Conservation (phyloP, 225 moss, liverwort and hornwort genomes). For the Rhytidiadelphus loreus region DNA sequence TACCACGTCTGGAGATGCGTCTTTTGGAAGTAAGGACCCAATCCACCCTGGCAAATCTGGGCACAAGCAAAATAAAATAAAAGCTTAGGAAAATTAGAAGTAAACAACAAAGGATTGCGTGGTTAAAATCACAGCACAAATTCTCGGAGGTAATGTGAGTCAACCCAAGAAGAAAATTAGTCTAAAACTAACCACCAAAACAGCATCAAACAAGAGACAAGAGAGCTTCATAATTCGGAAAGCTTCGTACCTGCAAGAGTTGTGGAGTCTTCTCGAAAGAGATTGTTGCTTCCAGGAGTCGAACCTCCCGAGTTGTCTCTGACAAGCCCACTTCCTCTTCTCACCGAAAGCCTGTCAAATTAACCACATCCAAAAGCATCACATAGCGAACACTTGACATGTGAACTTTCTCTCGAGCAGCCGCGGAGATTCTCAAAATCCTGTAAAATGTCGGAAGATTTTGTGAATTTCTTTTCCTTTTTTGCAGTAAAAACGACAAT, state of each 20-base stretch:
- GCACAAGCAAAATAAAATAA: neutral
- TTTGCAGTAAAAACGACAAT: neutral
- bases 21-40: constrained; percentile 71
- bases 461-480: neutral
- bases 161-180: neutral
- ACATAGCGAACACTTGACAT: neutral
- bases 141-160: neutral
- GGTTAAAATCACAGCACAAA: neutral
- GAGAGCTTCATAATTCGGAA: neutral
- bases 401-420: neutral
- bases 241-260: constrained; percentile 31
- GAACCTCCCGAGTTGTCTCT: constrained; percentile 50
- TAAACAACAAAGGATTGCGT: neutral
- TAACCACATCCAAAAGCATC: neutral
- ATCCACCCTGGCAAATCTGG: constrained; percentile 93
- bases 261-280: constrained; percentile 51
- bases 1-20: constrained; percentile 88
- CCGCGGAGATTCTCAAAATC: neutral
- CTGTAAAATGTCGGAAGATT: no score
- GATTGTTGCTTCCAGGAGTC: neutral
- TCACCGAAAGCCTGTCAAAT: constrained; percentile 21
- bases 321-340: constrained; percentile 38
- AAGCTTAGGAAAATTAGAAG: neutral
- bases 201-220: neutral
- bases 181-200: neutral